Evolutionary conservation across 129 eudicot species (phyloP), one percentile per base, ranked within the genome.

Genomic region (Smallanthus sonchifolius): DNA sequence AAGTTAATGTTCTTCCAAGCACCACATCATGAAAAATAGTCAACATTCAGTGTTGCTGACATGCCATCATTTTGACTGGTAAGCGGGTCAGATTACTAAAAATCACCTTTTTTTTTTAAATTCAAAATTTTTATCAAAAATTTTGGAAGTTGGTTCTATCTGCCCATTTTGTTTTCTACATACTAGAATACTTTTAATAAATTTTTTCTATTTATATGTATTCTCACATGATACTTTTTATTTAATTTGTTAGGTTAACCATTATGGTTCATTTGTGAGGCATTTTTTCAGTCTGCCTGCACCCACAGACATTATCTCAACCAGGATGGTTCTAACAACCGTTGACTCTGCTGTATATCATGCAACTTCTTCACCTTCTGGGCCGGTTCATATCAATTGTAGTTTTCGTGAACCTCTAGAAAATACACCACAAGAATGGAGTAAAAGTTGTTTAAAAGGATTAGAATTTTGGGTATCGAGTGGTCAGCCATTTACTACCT

Each of bases 371-470:
- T 85, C 96, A 28, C 97, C 99, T 5, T 68, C 35, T 80, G 99
- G 99, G 17, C 99, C 97, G 13, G 88, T 88, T 80, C 99, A 94
- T 77, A 84, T 94, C 82, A 94, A 94, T 75, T 94, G 99, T 80
- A 89, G 88, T 43, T 93, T 83, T 78, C 84, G 97, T 72, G 99
- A 94, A 64, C 99, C 97, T 39, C 75, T 94, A 66, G 99, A 81
- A 69, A 85, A 74, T 68, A 86, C 89, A 72, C 82, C 88, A 36
- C 80, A 67, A 64, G 73, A 47, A 17, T 94, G 97, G 97, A 73
- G 47, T 47, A 79, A 19, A 3, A 85, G 82, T 64, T 90, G 97
- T 84, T 68, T 91, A 49, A 80, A 84, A 67, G 95, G 96, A 76
- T 80, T 94, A 74, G 87, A 94, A 44, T 69, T 35, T 74, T 94